Evolutionary conservation across 2,329 filamentous ascomycete genomes (phyloP).

Genomic region (Bertia moriformis): DNA sequence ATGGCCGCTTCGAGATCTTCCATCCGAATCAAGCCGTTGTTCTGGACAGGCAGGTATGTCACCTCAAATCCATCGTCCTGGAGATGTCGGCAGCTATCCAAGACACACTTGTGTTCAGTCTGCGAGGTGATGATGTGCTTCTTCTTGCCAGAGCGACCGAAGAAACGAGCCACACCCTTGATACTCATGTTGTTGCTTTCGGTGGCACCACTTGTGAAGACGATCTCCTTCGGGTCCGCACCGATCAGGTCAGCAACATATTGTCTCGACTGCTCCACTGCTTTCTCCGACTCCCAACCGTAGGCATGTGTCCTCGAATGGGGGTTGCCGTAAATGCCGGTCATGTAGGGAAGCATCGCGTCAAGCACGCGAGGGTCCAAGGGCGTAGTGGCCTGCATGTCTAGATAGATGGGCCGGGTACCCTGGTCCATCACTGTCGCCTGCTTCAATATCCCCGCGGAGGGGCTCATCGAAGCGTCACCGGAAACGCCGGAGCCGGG

Average conservation of each 20-base stretch:
- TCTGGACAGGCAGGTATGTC: constrained; percentile 87
- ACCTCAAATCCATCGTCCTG: constrained; percentile 94
- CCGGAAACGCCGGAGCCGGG: constrained; percentile 40
- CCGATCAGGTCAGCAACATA: constrained; percentile 79
- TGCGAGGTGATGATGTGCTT: constrained; percentile 95
- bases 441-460: constrained; percentile 65
- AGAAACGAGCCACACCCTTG: constrained; percentile 93
- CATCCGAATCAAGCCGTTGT: constrained; percentile 73
- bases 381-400: constrained; percentile 95
- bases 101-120: constrained; percentile 96
- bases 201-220: constrained; percentile 94
- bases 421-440: constrained; percentile 88
- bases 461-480: constrained; percentile 65
- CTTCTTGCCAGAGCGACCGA: constrained; percentile 86
- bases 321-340: constrained; percentile 87
- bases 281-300: constrained; percentile 95
- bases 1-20: constrained; percentile 77
- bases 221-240: constrained; percentile 92
- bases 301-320: constrained; percentile 96
- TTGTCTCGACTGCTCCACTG: constrained; percentile 71
- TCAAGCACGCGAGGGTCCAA: constrained; percentile 89
- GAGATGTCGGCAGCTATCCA: constrained; percentile 91
- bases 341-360: constrained; percentile 89
- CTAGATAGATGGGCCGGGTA: constrained; percentile 85
- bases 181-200: constrained; percentile 99